Evolutionary conservation across 257 asterid genomes (phyloP), one percentile per base, ranked within the genome.

Genomic region (Lithospermum erythrorhizon): DNA sequence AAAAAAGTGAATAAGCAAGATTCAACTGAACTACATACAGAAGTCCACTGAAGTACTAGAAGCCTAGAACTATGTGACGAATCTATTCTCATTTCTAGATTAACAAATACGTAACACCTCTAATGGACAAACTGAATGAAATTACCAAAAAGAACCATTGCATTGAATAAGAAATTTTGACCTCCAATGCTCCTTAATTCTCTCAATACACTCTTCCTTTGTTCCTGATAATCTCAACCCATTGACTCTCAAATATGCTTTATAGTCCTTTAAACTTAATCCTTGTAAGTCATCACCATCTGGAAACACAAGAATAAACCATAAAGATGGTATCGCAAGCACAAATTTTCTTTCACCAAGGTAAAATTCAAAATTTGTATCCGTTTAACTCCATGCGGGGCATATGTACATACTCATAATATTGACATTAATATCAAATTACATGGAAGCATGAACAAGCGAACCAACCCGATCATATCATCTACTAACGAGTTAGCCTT

Each of bases 181-280:
- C 95, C 83, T 82, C 81, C 79, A 73, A 69, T 83, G 91, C 77
- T 83, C 95, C 81, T 78, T 63, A 59, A 83, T 83, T 66, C 93
- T 75, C 63, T 66, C 72, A 16, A 80, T 70, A 66, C 89, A 83
- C 59, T 87, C 89, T 21, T 68, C 81, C 65, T 72, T 87, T 47
- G 81, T 78, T 61, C 93, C 95, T 17, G 86, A 75, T 17, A 87
- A 67, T 67, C 95, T 76, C 84, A 83, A 83, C 14, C 80, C 79
- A 70, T 83, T 75, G 30, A 57, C 69, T 53, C 90, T 73, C 61
- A 83, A 78, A 70, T 81, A 83, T 9, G 76, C 79, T 72, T 80
- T 82, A 76, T 82, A 83, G 62, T 83, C 90, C 32, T 29, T 51
- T 63, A 80, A 51, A 35, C 65, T 82, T 58, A 87, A 74, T 48